These are phyloP conservation scores for Paramyrothecium sp. DNA, from an alignment of 2,329 filamentous ascomycete genomes.

Conservation along the genomic window DNA sequence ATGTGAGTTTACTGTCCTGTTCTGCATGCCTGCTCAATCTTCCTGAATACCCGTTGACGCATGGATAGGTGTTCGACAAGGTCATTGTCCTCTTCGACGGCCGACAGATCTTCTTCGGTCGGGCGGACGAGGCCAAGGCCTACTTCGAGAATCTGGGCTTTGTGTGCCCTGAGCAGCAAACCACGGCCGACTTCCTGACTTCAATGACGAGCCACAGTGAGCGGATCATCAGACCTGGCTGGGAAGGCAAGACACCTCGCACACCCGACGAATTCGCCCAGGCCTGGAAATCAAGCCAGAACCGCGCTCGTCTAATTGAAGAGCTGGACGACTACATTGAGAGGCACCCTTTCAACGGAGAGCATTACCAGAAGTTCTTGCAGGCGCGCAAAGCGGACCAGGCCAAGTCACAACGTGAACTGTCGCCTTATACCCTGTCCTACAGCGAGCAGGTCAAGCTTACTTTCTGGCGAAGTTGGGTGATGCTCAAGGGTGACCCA, in stretches of 20 bases:
- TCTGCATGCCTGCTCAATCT: background rate
- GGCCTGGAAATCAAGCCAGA: slow-evolving; percentile 22
- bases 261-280: slow-evolving; percentile 33
- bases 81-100: slow-evolving; percentile 66
- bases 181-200: slow-evolving; percentile 74
- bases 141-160: slow-evolving; percentile 69
- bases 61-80: slow-evolving; percentile 57
- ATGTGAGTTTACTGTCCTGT: slow-evolving; percentile 20
- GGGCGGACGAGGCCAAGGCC: slow-evolving; percentile 54
- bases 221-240: slow-evolving; percentile 2
- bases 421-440: slow-evolving; percentile 45
- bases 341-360: slow-evolving; percentile 17
- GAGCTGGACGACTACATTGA: slow-evolving; percentile 26
- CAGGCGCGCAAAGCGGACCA: slow-evolving; percentile 10
- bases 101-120: slow-evolving; percentile 66
- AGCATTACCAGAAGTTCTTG: slow-evolving; percentile 16
- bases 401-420: slow-evolving; percentile 11
- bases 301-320: slow-evolving; percentile 19
- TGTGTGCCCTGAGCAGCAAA: slow-evolving; percentile 52
- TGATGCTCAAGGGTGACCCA: slow-evolving; percentile 7
- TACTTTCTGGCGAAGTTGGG: slow-evolving; percentile 29
- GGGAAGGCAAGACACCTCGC: slow-evolving; percentile 25
- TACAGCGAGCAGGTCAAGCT: slow-evolving; percentile 41
- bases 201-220: slow-evolving; percentile 36
- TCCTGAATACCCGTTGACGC: background rate